Base-by-base conservation (phyloP, 306 rosid species). In the Ormosia semicastrata region DNA sequence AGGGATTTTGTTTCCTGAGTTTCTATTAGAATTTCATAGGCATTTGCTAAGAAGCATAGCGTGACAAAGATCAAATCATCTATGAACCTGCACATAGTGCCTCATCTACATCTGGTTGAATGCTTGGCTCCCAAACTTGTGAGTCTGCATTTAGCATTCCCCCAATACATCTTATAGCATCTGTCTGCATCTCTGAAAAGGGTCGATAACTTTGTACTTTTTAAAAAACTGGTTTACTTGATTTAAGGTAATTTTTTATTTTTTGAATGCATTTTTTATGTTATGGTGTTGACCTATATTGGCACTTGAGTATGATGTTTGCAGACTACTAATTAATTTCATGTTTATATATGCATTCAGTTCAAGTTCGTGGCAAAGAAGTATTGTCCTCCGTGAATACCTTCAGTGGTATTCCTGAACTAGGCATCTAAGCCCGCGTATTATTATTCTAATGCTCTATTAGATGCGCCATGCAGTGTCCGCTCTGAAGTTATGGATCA, bases 321-420 rank as follows among this genome's bases (percentile, higher is more conserved):
- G 29, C 8, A 7, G 13, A 3, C 37, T 71, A 49, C 78, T 71
- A 62, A 80, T 49, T 58, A 33, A 60, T 60, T 62, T 47, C 29
- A 9, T 29, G 39, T 41, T 72, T 81, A 18, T 71, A 57, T 66
- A 39, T 62, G 49, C 76, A 8, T 67, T 66, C 85, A 91, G 95
- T 92, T 87, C 89, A 91, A 91, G 83, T 92, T 80, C 30, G 94
- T 87, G 75, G 93, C 91, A 18, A 88, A 85, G 92, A 89, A 88
- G 83, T 77, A 76, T 78, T 89, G 90, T 40, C 88, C 87, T 84
- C 71, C 63, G 15, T 87, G 89, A 73, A 86, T 89, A 37, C 92
- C 92, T 9, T 64, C 30, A 34, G 87, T 86, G 65, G 80, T 80
- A 60, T 89, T 93, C 85, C 87, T 53, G 80, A 86, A 46, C 34